Base-by-base conservation (phyloP, 148 eudicot species). In the Heliosperma pusillum region DNA sequence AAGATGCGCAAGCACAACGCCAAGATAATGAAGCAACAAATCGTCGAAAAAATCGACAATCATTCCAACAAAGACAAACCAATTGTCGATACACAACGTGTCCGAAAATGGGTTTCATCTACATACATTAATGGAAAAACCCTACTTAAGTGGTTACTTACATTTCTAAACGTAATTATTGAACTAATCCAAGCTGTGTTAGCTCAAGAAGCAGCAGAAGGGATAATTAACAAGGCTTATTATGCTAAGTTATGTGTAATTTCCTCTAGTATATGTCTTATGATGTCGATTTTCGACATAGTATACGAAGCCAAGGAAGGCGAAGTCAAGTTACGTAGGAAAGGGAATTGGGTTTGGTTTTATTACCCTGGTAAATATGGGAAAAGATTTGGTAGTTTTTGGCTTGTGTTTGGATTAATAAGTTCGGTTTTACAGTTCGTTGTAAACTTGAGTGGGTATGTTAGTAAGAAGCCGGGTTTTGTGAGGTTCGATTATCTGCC, bases 241-340 rank as follows among this genome's bases (percentile, higher is more conserved):
- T 74, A 60, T 16, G 33, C 22, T 36, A 44, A 52, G 36, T 69
- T 74, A 40, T 36, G 69, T 27, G 77, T 47, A 26, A 15, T 13
- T 0, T 63, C 65, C 42, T 62, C 77, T 22, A 62, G 24, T n/a
- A 6, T 74, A 22, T 74, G 77, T 66, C 59, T 74, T 17, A 22
- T 62, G 24, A 15, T 74, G 10, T 60, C 77, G 59, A 52, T 74
- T 17, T 74, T 10, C 7, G 77, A 74, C 50, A 74, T 74, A 27
- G 56, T 63, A 44, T 45, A 21, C 21, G 77, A 74, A 26, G 69
- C 69, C 3, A 74, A 25, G 52, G 65, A 63, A 61, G 70, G 65
- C 10, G 21, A 66, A 3, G 77, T 74, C 5, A 63, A 63, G 30
- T 74, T 69, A 58, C 36, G 20, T 52, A 73, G 45, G 57, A 60